Evolutionary conservation across 2,329 filamentous ascomycete species (phyloP).

Genomic region (Colletotrichum tanaceti): DNA sequence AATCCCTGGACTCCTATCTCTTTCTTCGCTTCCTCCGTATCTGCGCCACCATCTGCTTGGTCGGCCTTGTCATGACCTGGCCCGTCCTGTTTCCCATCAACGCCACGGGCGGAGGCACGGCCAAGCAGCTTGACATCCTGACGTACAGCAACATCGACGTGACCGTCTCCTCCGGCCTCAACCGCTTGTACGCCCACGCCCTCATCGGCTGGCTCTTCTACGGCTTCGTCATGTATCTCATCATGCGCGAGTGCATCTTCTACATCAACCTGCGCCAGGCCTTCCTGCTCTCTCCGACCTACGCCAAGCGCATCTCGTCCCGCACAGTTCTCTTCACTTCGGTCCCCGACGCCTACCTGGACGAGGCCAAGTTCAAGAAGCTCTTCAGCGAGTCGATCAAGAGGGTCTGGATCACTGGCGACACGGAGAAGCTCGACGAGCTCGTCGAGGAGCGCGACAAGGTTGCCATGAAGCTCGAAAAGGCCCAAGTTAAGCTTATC

Average conservation of each 20-base stretch:
- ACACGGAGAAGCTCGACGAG: slow-evolving; percentile 81
- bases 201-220: slow-evolving; percentile 85
- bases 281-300: slow-evolving; percentile 86
- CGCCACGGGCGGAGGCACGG: slow-evolving; percentile 77
- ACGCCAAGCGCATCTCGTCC: slow-evolving; percentile 87
- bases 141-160: slow-evolving; percentile 80
- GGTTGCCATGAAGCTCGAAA: slow-evolving; percentile 84
- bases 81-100: slow-evolving; percentile 90
- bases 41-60: slow-evolving; percentile 79
- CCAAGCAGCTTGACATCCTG: slow-evolving; percentile 78
- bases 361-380: slow-evolving; percentile 79
- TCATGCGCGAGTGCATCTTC: slow-evolving; percentile 89
- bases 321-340: slow-evolving; percentile 90
- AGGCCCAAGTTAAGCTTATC: slow-evolving; percentile 87
- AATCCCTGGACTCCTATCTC: slow-evolving; percentile 87
- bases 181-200: slow-evolving; percentile 84
- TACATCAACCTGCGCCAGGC: slow-evolving; percentile 94
- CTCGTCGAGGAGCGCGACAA: slow-evolving; percentile 85
- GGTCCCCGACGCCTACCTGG: slow-evolving; percentile 81
- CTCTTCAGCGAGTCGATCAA: slow-evolving; percentile 87
- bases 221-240: slow-evolving; percentile 87
- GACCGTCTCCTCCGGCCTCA: slow-evolving; percentile 61
- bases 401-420: slow-evolving; percentile 84
- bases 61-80: slow-evolving; percentile 87
- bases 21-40: slow-evolving; percentile 88